A percentile compares a stretch with the other conserved stretches of the same genome.
phyloP scores from a whole-genome alignment of 768 basidiomycete species.

The Phlebiopsis flavidoalba region DNA sequence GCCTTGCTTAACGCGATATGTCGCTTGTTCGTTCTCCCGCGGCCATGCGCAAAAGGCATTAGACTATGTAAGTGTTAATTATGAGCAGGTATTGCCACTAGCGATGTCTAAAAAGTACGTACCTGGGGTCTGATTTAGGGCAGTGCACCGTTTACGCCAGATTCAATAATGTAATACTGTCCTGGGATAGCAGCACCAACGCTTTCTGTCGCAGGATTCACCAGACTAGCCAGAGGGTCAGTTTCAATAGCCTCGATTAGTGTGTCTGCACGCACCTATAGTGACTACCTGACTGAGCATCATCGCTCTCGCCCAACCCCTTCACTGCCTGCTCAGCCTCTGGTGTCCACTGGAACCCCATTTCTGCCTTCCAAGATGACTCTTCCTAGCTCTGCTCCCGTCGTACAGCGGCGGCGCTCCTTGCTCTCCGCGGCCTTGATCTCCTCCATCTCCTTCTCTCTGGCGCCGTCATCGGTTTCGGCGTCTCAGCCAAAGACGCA shows the following conservation, averaged over 20 bases:
- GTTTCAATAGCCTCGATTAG: neutral
- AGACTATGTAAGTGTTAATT: constrained; percentile 29
- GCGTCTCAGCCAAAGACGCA: constrained; percentile 61
- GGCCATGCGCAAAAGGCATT: constrained; percentile 67
- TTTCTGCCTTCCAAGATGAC: constrained; percentile 51
- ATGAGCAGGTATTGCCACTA: neutral
- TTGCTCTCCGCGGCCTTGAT: constrained; percentile 67
- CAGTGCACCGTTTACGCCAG: constrained; percentile 38
- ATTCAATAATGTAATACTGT: constrained; percentile 35
- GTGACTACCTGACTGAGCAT: constrained; percentile 51
- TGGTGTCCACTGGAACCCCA: constrained; percentile 64
- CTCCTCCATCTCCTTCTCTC: constrained; percentile 79
- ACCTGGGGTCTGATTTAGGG: constrained; percentile 59
- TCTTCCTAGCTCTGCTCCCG: constrained; percentile 50
- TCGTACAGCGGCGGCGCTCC: constrained; percentile 45
- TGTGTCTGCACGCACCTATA: constrained; percentile 43
- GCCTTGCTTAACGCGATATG: constrained; percentile 56
- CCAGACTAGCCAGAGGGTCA: constrained; percentile 39
- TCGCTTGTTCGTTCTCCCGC: constrained; percentile 38
- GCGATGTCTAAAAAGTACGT: constrained; percentile 1
- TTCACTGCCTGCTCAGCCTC: constrained; percentile 63
- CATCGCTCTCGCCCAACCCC: constrained; percentile 44
- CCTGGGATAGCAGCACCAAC: constrained; percentile 40
- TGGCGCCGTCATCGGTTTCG: constrained; percentile 76
- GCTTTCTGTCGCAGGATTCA: constrained; percentile 62